Evolutionary conservation across 2,329 filamentous ascomycete genomes (phyloP).

Genomic region (Endoconidiophora polonica): DNA sequence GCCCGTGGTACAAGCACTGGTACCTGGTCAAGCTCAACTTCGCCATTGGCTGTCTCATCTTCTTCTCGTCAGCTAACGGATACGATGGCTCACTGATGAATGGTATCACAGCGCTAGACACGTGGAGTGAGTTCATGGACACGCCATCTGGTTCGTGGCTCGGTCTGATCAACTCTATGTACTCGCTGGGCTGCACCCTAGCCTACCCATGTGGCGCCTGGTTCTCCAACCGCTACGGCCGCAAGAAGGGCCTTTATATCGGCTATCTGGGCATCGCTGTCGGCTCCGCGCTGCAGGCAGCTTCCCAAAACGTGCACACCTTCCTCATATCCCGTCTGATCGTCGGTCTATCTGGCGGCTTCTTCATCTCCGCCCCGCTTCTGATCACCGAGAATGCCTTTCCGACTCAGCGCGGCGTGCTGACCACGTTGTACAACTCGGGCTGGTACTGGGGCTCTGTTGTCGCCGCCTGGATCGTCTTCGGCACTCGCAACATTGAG

Average conservation of each 20-base stretch:
- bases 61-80: slow-evolving; percentile 35
- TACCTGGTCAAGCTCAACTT: slow-evolving; percentile 64
- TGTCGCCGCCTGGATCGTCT: slow-evolving; percentile 28
- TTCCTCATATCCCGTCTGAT: slow-evolving; percentile 41
- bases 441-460: slow-evolving; percentile 29
- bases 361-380: slow-evolving; percentile 45
- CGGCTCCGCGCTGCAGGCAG: slow-evolving; percentile 18
- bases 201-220: slow-evolving; percentile 30
- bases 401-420: slow-evolving; percentile 42
- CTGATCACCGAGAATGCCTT: slow-evolving; percentile 48
- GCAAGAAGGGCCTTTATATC: slow-evolving; percentile 28
- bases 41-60: slow-evolving; percentile 32
- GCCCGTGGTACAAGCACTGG: slow-evolving; percentile 58
- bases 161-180: slow-evolving; percentile 34
- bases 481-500: slow-evolving; percentile 22
- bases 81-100: slow-evolving; percentile 36
- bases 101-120: slow-evolving; percentile 27
- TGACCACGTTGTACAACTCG: slow-evolving; percentile 39
- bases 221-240: slow-evolving; percentile 29
- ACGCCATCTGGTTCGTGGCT: slow-evolving; percentile 26
- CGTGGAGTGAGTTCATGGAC: slow-evolving; percentile 17
- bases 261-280: slow-evolving; percentile 27
- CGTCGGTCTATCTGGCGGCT: slow-evolving; percentile 23
- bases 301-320: slow-evolving; percentile 25
- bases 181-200: slow-evolving; percentile 33